phyloP scores from a whole-genome alignment of 2,329 filamentous ascomycete genomes.

The Ophiocordyceps robertsii region DNA sequence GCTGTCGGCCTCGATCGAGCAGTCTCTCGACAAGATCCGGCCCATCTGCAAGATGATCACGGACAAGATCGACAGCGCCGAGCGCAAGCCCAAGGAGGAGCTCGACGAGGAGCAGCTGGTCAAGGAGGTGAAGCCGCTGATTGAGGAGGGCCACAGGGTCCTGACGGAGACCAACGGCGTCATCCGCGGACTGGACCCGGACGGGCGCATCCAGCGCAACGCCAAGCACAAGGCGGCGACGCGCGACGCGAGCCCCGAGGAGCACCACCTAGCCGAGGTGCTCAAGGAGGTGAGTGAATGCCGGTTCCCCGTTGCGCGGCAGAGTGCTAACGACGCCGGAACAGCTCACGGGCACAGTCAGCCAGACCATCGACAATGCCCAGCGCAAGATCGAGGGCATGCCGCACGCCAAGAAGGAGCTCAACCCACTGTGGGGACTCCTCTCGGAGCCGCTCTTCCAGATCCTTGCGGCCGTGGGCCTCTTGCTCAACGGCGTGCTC shows the following conservation, averaged over 20 bases:
- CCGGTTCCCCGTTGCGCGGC: too few relatives aligned
- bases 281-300: conserved; percentile 52
- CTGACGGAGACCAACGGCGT: conserved; percentile 76
- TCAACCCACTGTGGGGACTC: conserved; percentile 80
- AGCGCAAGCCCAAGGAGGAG: conserved; percentile 72
- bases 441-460: conserved; percentile 79
- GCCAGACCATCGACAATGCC: conserved; percentile 71
- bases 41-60: conserved; percentile 80
- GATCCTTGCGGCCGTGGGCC: conserved; percentile 78
- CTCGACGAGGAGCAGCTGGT: conserved; percentile 85
- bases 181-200: conserved; percentile 78
- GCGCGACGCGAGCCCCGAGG: conserved; percentile 54
- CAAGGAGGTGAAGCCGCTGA: conserved; percentile 71
- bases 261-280: conserved; percentile 70
- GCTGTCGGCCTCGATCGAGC: conserved; percentile 59
- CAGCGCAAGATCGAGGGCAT: conserved; percentile 84
- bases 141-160: conserved; percentile 74
- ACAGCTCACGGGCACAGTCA: conserved; percentile 63
- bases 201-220: conserved; percentile 71
- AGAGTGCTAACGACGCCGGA: neutral
- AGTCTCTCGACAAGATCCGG: conserved; percentile 71
- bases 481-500: conserved; percentile 71
- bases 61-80: conserved; percentile 68
- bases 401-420: conserved; percentile 88
- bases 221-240: conserved; percentile 70